A percentile compares a stretch with the other conserved stretches of the same genome.
Conservation (phyloP, 768 basidiomycete species). For the Daedaleopsis nitida region DNA sequence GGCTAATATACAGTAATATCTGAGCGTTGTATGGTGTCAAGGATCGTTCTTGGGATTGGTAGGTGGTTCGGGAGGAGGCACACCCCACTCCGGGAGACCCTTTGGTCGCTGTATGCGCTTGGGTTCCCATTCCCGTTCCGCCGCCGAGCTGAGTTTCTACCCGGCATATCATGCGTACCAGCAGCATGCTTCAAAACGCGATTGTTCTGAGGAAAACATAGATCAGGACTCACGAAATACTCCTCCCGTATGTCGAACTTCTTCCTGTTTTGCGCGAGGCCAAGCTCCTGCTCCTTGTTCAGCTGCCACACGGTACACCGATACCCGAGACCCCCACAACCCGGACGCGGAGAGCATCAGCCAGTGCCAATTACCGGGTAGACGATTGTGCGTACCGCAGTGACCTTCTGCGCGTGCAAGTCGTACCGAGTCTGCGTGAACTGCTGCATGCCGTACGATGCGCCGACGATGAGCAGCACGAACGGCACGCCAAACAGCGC, state of each 20-base stretch:
- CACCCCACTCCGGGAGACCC: constrained; percentile 94
- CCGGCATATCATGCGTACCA: background rate
- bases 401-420: constrained; percentile 77
- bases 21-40: background rate
- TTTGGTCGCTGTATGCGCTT: constrained; percentile 81
- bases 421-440: constrained; percentile 94
- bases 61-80: constrained; percentile 65
- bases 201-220: background rate
- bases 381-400: constrained; percentile 47
- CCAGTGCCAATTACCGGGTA: background rate
- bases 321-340: background rate
- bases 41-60: constrained; percentile 8
- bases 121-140: constrained; percentile 82
- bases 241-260: constrained; percentile 94
- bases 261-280: constrained; percentile 67
- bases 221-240: constrained; percentile 76
- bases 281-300: constrained; percentile 76
- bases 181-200: too few relatives aligned
- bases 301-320: constrained; percentile 53
- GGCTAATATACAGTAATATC: background rate
- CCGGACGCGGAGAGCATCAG: too few relatives aligned
- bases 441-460: constrained; percentile 79
- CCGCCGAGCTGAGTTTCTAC: constrained; percentile 65
- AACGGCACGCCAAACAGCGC: constrained; percentile 86
- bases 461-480: constrained; percentile 78